Percentiles rank a stretch among this genome's conserved stretches.
phyloP scores from a whole-genome alignment of 257 asterid species.

The Petrea volubilis region DNA sequence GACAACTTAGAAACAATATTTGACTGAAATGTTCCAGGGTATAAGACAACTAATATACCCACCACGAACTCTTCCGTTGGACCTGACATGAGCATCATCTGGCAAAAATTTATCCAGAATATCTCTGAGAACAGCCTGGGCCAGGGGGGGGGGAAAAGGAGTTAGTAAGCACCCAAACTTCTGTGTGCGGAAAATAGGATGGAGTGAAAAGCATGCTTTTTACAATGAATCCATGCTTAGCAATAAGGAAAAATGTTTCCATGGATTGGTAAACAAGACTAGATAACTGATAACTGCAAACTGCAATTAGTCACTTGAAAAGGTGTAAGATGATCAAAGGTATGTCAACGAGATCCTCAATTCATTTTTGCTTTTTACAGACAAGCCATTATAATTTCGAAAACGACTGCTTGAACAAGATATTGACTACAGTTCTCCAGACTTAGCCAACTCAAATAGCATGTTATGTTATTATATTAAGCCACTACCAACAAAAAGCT shows the following conservation, averaged over 20 bases:
- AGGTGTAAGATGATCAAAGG: neutral
- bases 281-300: neutral
- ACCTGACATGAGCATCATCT: conserved; percentile 76
- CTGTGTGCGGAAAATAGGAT: neutral
- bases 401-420: neutral
- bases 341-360: neutral
- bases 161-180: conserved; percentile 19
- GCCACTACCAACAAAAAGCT: neutral
- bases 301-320: neutral
- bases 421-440: neutral
- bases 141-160: neutral
- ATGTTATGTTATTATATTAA: neutral
- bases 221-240: neutral
- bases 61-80: conserved; percentile 97
- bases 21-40: neutral
- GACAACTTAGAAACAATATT: neutral
- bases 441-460: neutral
- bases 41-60: conserved; percentile 31
- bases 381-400: neutral
- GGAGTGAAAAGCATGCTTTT: neutral
- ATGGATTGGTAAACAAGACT: neutral
- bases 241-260: neutral
- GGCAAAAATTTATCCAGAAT: conserved; percentile 71
- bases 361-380: neutral
- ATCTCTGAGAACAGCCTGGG: conserved; percentile 93